Base-by-base conservation (phyloP, 192 early-diverging fungal species). In the Coemansia sp. region DNA sequence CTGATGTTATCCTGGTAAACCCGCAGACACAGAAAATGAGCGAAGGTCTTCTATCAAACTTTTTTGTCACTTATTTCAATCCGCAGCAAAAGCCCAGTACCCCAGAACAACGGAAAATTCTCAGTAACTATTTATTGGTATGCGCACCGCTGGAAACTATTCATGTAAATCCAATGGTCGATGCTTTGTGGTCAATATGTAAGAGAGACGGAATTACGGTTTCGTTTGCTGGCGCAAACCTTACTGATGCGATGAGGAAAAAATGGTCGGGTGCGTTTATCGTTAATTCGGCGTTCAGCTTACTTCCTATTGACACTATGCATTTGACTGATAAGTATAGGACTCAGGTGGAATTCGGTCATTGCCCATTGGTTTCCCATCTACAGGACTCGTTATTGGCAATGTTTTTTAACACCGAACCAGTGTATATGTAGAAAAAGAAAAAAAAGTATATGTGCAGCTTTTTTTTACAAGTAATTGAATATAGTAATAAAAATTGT, bases 251-350 rank as follows among this genome's bases (percentile, higher is more conserved):
- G 4, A 11, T 78, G 58, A 48, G 12, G 7, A 68, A 67, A 14
- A 45, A 48, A 61, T 75, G 70, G 69, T 64, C 64, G 22, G 78
- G 70, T 33, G 78, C 73, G 7, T 81, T 75, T 48, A 68, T 81
- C 12, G 62, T 68, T 53, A 75, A 60, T 53, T 57, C 34, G n/a
- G 60, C 73, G 18, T 55, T 60, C 39, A 54, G 56, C 11, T 43
- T 81, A 38, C 68, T 72, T 12, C 78, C 78, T 2, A 65, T 81
- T 41, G 73, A 78, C 51, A 73, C 76, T n/a, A 78, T 78, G 76
- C 53, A 78, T 8, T 20, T 78, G 52, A 78, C 76, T 7, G 71
- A 73, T 34, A 71, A 71, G 8, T 43, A 43, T n/a, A 43, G 52
- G 58, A 73, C 76, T 2, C 8, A 28, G 14, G 38, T 73, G 9